These are phyloP conservation scores for Colletotrichum karsti DNA, from an alignment of 2,329 filamentous ascomycete species.

Conservation along the genomic window DNA sequence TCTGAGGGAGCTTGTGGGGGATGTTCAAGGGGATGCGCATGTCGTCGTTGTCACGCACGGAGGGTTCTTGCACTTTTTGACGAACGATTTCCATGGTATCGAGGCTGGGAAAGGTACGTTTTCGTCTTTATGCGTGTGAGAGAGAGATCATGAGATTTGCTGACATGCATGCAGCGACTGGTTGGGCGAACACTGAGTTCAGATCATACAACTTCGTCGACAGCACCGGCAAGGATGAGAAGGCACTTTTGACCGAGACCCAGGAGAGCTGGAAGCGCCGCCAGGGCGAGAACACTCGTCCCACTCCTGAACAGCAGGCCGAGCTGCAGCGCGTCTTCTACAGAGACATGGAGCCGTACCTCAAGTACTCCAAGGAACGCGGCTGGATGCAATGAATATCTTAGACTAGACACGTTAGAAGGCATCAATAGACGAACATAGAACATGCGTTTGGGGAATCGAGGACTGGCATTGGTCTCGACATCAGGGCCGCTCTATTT, in stretches of 20 bases:
- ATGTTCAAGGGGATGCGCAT: conserved; percentile 58
- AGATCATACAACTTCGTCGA: conserved; percentile 73
- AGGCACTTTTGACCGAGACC: conserved; percentile 58
- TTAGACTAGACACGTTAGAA: neutral
- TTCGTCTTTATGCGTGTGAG: rapidly evolving
- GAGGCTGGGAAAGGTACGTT: conserved; percentile 49
- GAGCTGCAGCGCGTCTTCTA: conserved; percentile 51
- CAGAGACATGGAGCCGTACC: conserved; percentile 42
- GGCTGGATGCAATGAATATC: conserved; percentile 25
- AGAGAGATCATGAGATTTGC: neutral
- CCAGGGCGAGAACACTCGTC: conserved; percentile 47
- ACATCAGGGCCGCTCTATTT: conserved; percentile 28
- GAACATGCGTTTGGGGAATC: neutral
- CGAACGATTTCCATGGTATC: conserved; percentile 79
- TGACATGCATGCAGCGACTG: conserved; percentile 64
- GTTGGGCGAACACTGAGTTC: conserved; percentile 79
- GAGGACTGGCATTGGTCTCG: conserved; percentile 25
- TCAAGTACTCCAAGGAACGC: conserved; percentile 40
- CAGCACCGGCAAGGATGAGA: conserved; percentile 54
- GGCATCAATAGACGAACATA: neutral
- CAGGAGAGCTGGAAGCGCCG: conserved; percentile 55
- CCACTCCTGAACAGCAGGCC: conserved; percentile 55
- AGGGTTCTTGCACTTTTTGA: conserved; percentile 85
- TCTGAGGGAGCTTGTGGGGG: conserved; percentile 60
- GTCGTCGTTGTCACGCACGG: conserved; percentile 85